Base-by-base conservation (phyloP, 1,139 yeast genomes). In the Nakaseomyces kungkrabaensis region DNA sequence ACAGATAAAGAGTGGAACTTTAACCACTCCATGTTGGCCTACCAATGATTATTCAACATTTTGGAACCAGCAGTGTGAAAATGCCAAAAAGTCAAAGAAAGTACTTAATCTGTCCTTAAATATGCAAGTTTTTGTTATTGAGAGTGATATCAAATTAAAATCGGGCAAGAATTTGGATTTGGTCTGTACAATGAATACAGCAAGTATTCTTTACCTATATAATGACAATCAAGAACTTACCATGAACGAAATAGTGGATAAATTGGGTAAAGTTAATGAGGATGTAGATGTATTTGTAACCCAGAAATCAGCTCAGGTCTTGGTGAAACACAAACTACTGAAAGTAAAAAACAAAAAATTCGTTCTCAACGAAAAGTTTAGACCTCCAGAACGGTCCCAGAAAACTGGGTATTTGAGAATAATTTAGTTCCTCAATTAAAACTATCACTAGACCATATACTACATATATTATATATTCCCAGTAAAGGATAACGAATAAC, bases 141-240 rank as follows among this genome's bases (percentile, higher is more conserved):
- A 51, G 5, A 52, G 56, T 11, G 59, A 60, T 4, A 50, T 56
- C 33, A 40, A 41, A 10, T 26, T 51, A 13, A 29, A 50, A 3
- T 45, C 46, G 34, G 47, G 51, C 1, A 38, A 41, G 13, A 25
- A 36, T 8, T 36, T 58, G 41, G 41, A 45, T 3, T 29, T 60
- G 6, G 48, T 55, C 29, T 37, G 51, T 9, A 52, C 50, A 41
- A 49, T 57, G 45, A 38, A 50, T 11, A 48, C 48, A 31, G 59
- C 60, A 3, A 51, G 58, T 9, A 53, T 60, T 31, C 32, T 60
- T 3, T 34, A 41, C 25, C 51, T 50, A 7, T 60, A 56, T 37
- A 53, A 58, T 48, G 52, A 57, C 4, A 7, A 10, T 10, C 53
- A 52, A 10, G 34, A 2, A 4, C 43, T 54, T n/a, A 31, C 46